Conservation (phyloP, 2,329 filamentous ascomycete genomes). For the Colletotrichum eremochloae region DNA sequence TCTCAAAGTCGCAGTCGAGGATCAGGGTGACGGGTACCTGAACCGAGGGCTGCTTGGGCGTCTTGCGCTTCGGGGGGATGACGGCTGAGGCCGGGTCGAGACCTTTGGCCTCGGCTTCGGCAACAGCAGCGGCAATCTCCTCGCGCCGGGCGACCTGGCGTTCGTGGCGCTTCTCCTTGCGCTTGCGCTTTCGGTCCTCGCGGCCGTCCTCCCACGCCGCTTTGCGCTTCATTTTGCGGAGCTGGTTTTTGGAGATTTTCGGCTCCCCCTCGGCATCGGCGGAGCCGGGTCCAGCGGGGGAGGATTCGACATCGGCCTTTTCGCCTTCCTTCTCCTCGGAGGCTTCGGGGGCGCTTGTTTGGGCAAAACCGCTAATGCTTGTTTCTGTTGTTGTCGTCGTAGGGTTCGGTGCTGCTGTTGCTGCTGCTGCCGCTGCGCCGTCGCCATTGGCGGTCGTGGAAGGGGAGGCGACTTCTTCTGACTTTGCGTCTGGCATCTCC, state of each 20-base stretch:
- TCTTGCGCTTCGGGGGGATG: constrained; percentile 47
- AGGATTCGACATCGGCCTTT: constrained; percentile 1
- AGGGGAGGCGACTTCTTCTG: neutral
- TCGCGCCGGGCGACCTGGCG: constrained; percentile 63
- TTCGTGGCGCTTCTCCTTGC: constrained; percentile 67
- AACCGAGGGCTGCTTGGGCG: constrained; percentile 52
- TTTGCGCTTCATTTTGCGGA: constrained; percentile 81
- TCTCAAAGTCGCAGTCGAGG: constrained; percentile 92
- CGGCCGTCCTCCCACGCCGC: constrained; percentile 83
- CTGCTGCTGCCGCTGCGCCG: neutral
- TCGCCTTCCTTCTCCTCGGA: constrained; percentile 10
- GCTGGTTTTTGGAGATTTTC: constrained; percentile 83
- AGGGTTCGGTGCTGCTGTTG: neutral
- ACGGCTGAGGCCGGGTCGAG: constrained; percentile 55
- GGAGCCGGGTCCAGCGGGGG: neutral
- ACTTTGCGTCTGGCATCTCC: constrained; percentile 13
- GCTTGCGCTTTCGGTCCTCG: constrained; percentile 66
- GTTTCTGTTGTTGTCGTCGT: neutral
- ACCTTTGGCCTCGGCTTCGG: constrained; percentile 57
- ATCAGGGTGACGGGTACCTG: constrained; percentile 84
- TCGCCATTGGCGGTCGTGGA: constrained; percentile 27
- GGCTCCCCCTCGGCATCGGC: constrained; percentile 16
- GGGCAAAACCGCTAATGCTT: constrained; percentile 5
- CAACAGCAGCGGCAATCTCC: constrained; percentile 64
- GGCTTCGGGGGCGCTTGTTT: constrained; percentile 15